Evolutionary conservation across 2,329 filamentous ascomycete species (phyloP), one percentile per base, ranked within the genome.

Genomic region (Arthrinium puccinioides): DNA sequence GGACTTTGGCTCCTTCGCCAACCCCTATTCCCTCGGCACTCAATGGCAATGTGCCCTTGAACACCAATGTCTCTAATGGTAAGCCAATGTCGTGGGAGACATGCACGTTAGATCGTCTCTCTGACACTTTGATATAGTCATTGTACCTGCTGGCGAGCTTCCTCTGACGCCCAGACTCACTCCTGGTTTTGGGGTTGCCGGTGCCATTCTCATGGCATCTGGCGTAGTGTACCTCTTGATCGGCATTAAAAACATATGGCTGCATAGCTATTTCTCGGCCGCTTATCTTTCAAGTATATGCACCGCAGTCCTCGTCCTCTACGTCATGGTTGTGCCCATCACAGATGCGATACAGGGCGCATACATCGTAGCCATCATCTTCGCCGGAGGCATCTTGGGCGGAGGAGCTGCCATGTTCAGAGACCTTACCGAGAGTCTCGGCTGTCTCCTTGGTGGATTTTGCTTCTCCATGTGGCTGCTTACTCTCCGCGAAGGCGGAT

Each of bases 391-490:
- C 6, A 69, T 87, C 16, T 72, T 94, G 15, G 90, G 89, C 13
- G 84, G 70, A 10, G 64, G 82, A 4, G 77, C 87, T 1, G 70
- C 88, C 8, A 69, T 94, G 9, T 95, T 96, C 62, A 76, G 79
- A 39, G 88, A 96, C 50, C 69, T 95, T 30, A 88, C 87, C 1
- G 82, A 88, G 39, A 72, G 75, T 6, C 65, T 95, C n/a, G 87
- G 84, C 3, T 95, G 87, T 54, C 66, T 90, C n/a, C 67, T 95
- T 0, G 88, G 87, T 19, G 88, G 88, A 1, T 94, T 92, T 57
- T 87, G 81, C 45, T 55, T 92, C 7, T 79, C 81, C 54, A 94
- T 94, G 88, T 97, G 90, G 90, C 69, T 97, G 36, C 69, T 96
- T 31, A 82, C 81, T 18, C 62, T 96, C 29, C 81, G 79, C 39